Evolutionary conservation across 1,139 yeast species (phyloP).

Genomic region (Meyerozyma carpophila): DNA sequence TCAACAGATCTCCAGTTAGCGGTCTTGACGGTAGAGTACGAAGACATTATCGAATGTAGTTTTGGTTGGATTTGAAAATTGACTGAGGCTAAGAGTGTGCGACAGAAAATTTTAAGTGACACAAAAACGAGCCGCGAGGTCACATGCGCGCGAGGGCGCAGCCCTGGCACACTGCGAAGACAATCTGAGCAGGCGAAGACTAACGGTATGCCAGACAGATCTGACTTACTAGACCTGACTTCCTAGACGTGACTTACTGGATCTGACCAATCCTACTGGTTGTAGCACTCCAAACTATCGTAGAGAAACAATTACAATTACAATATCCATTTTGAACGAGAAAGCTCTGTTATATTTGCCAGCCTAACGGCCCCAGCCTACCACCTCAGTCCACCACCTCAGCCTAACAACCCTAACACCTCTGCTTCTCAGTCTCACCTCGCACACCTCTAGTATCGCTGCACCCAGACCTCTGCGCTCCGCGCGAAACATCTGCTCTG

Average conservation of each 20-base stretch:
- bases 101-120: constrained; percentile 1
- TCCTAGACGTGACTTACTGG: too few relatives aligned
- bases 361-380: not conserved
- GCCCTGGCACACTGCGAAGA: not conserved
- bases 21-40: constrained; percentile 76
- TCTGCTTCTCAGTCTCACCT: too few relatives aligned
- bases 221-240: too few relatives aligned
- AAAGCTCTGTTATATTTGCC: too few relatives aligned
- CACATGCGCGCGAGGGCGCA: not conserved
- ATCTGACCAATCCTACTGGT: not conserved
- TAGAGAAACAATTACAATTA: too few relatives aligned
- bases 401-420: too few relatives aligned
- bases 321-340: too few relatives aligned
- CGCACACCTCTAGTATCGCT: too few relatives aligned
- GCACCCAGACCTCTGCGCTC: not conserved
- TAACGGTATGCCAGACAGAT: too few relatives aligned
- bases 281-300: too few relatives aligned
- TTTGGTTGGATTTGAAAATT: constrained; percentile 1
- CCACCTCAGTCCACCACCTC: too few relatives aligned
- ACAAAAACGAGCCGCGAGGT: not conserved
- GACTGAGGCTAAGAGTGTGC: constrained; percentile 1
- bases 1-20: constrained; percentile 99
- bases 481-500: not conserved
- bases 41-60: constrained; percentile 23
- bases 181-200: too few relatives aligned